These are phyloP conservation scores for Phytophthora hibernalis DNA, from an alignment of 352 stramenopile species.

Conservation along the genomic window DNA sequence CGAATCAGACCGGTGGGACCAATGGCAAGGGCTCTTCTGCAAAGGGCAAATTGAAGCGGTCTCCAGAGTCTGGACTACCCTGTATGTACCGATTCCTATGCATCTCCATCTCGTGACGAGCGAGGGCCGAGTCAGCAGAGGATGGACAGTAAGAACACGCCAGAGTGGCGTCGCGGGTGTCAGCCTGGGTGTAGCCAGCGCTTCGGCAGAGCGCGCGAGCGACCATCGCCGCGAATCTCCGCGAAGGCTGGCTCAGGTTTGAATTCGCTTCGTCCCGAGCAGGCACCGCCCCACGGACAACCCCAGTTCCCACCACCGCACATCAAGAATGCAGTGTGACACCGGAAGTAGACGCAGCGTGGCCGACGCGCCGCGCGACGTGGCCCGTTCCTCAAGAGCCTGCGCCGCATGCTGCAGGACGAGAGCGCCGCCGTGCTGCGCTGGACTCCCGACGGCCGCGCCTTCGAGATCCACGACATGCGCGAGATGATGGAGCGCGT, in stretches of 20 bases:
- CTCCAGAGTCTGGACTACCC: conserved; percentile 22
- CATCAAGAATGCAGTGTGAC: conserved; percentile 28
- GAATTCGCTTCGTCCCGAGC: conserved; percentile 32
- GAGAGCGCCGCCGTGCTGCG: conserved; percentile 63
- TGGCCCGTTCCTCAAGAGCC: conserved; percentile 74
- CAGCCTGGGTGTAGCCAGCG: conserved; percentile 31
- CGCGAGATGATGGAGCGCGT: conserved; percentile 83
- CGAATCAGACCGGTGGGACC: not conserved
- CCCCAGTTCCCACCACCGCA: not conserved
- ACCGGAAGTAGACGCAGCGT: not conserved
- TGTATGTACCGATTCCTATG: too few relatives aligned
- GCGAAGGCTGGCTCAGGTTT: conserved; percentile 36
- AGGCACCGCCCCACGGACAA: conserved; percentile 26
- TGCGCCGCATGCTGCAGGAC: conserved; percentile 68
- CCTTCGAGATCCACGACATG: conserved; percentile 85
- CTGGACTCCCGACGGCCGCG: conserved; percentile 67
- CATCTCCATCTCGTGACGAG: conserved; percentile 39
- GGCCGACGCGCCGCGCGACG: conserved; percentile 42
- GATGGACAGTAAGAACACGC: conserved; percentile 34
- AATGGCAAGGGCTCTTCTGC: too few relatives aligned
- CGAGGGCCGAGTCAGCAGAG: conserved; percentile 3
- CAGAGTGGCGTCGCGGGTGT: conserved; percentile 33
- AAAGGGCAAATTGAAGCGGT: conserved; percentile 38
- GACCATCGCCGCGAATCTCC: conserved; percentile 13
- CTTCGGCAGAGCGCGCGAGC: conserved; percentile 12